A percentile compares a stretch with the other conserved stretches of the same genome.
These are phyloP conservation scores for Scytalidium sp. DNA, from an alignment of 2,329 filamentous ascomycete genomes.

Conservation along the genomic window DNA sequence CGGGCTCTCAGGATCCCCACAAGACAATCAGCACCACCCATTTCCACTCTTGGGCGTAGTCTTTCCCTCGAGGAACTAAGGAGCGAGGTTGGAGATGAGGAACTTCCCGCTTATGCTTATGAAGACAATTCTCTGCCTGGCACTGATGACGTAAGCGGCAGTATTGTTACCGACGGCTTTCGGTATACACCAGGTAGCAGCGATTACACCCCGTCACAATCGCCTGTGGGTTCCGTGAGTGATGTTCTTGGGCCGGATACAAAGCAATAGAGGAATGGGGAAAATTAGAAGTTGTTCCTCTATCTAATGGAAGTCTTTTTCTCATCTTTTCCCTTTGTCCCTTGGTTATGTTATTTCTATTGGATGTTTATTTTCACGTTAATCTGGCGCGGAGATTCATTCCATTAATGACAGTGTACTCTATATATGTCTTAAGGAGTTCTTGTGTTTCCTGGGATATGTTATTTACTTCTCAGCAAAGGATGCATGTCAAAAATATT, in stretches of 20 bases:
- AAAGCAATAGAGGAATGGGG: constrained; percentile 14
- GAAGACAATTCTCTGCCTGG: constrained; percentile 10
- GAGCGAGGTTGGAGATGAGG: constrained; percentile 13
- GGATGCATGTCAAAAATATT: too few species aligned
- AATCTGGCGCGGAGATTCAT: too few species aligned
- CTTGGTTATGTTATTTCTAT: too few species aligned
- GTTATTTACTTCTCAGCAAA: too few species aligned
- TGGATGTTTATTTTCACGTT: too few species aligned
- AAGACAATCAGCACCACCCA: not conserved
- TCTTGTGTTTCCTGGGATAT: too few species aligned
- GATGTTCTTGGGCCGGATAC: constrained; percentile 22
- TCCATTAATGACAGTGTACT: too few species aligned
- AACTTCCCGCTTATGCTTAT: constrained; percentile 24
- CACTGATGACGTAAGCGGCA: constrained; percentile 12
- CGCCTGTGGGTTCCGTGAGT: constrained; percentile 13
- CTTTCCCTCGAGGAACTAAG: not conserved
- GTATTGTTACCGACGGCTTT: constrained; percentile 24
- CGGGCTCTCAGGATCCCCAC: not conserved
- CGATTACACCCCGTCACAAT: constrained; percentile 16
- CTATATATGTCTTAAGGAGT: too few species aligned
- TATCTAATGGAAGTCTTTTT: too few species aligned
- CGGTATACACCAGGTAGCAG: constrained; percentile 22
- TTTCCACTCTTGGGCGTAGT: not conserved
- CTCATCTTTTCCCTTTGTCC: too few species aligned
- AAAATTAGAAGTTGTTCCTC: too few species aligned